A percentile compares a stretch with the other conserved stretches of the same genome.
Evolutionary conservation across 2,329 filamentous ascomycete species (phyloP).

Genomic region (Aspergillus proliferans): DNA sequence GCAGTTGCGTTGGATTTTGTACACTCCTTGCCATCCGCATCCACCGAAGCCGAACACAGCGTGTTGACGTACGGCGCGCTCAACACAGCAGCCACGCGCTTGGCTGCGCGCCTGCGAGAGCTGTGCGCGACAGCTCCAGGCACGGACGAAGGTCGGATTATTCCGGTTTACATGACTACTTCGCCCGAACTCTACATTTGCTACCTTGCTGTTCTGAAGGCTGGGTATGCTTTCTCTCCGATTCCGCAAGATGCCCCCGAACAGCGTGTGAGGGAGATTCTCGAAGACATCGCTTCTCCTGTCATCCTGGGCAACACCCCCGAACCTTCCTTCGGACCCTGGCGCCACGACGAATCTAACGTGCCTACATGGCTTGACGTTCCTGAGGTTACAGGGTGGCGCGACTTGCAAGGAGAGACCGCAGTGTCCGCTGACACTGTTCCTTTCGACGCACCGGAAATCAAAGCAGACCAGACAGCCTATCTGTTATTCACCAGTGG

Average conservation of each 20-base stretch:
- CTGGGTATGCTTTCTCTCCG: slow-evolving; percentile 33
- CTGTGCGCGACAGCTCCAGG: slow-evolving; percentile 3
- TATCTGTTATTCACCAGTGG: slow-evolving; percentile 31
- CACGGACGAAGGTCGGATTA: slow-evolving; percentile 11
- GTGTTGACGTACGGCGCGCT: slow-evolving; percentile 20
- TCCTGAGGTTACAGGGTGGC: slow-evolving; percentile 15
- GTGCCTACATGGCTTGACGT: slow-evolving; percentile 17
- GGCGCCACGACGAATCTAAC: slow-evolving; percentile 1
- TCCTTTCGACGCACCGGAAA: slow-evolving; percentile 5
- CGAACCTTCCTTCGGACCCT: slow-evolving; percentile 9
- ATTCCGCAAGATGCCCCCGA: slow-evolving; percentile 31
- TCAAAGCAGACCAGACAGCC: slow-evolving; percentile 17
- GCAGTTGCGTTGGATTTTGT: slow-evolving; percentile 23
- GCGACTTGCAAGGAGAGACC: slow-evolving; percentile 4
- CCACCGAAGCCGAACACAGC: slow-evolving; percentile 14
- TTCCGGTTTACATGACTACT: slow-evolving; percentile 25
- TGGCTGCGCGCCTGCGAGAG: slow-evolving; percentile 15
- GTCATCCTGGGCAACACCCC: slow-evolving; percentile 17
- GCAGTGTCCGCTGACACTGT: not conserved
- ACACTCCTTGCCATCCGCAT: slow-evolving; percentile 15
- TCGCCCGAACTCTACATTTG: slow-evolving; percentile 34
- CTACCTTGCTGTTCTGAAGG: slow-evolving; percentile 32
- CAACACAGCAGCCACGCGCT: slow-evolving; percentile 15
- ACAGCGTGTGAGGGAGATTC: slow-evolving; percentile 20
- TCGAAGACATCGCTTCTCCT: slow-evolving; percentile 21